Evolutionary conservation across 441 rosid genomes (phyloP), one percentile per base, ranked within the genome.

Genomic region (Gossypium aridum): DNA sequence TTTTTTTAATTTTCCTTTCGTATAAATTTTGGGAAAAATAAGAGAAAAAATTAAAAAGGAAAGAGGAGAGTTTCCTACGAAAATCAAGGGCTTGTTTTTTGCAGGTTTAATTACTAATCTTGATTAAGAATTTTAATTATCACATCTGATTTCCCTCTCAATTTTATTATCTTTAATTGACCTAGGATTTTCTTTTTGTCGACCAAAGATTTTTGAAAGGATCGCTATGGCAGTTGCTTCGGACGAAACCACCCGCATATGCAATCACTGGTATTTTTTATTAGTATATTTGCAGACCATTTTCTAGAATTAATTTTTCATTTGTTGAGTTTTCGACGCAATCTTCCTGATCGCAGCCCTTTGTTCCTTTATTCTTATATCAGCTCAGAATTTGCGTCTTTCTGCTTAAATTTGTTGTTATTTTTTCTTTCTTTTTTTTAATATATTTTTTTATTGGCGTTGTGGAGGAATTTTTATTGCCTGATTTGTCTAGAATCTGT

Each of bases 231-330:
- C 81, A 62, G 70, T 83, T 72, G 83, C 83, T 70, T 73, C 90
- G 34, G 97, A 84, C 79, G 97, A 89, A 55, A 77, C 85, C 79
- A 89, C 90, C 49, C 82, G 80, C 80, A 79, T 88, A 5, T 94
- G 98, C 88, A 77, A 73, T 81, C 96, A 92, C 92, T 94, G 98
- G 97, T 92, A 34, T 20, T 71, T 70, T 45, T 16, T 28, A 6
- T 16, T 20, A 6, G 19, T 43, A 26, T 37, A 16, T 68, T 20
- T 70, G 20, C 68, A 10, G 23, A n/a, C 59, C 14, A 2, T 72
- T 71, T 57, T 39, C 28, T 17, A 43, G n/a, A 39, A 73, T 2
- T 65, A 25, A 8, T 37, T 13, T 55, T 16, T 17, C 23, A 17
- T 55, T 7, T 55, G 12, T 63, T 75, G 12, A 62, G 12, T 62